Evolutionary conservation across 1,139 yeast species (phyloP), one percentile per base, ranked within the genome.

Genomic region (Blastobotrys illinoisensis): DNA sequence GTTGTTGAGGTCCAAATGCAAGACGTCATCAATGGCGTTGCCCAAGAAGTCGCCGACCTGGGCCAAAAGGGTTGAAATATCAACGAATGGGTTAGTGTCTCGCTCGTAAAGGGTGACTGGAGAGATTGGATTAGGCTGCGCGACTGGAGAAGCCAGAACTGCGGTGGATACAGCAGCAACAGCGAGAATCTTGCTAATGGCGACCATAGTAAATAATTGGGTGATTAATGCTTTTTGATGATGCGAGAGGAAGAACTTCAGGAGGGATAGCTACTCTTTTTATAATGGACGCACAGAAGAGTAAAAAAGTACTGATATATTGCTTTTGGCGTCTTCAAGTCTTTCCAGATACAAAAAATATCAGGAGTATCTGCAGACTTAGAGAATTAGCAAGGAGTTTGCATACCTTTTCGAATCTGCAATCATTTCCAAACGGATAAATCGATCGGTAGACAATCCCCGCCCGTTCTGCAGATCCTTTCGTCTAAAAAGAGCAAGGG

Each of bases 1-100:
- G 23, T 21, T 18, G 28, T 24, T 16, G 20, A 48, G 43, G 46
- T 48, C 45, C 50, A 48, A 48, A 28, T 48, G 50, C 50, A 48
- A 21, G 26, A 48, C 50, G 20, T 48, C 50, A 28, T 48, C 43
- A 9, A 48, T 13, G 21, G 50, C 21, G 19, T 32, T 36, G 18
- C 50, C 50, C 20, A 48, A 18, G 21, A 48, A 48, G 32, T 48
- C 46, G n/a, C 28, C 46, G 19, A 48, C 26, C 23, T 48, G 32
- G 16, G 50, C 44, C 21, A 48, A 20, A 11, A 48, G 20, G 21
- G 50, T 48, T 26, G 50, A 40, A 7, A 48, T 9, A 3, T 20
- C 50, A 20, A 36, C 4, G 46, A 48, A 48, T n/a, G 40, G 18
- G 14, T 20, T 46, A 18, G 43, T 9, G 43, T 21, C 49, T 26